phyloP scores from a whole-genome alignment of 305 asterid genomes.

The Caryopteris hybrid region DNA sequence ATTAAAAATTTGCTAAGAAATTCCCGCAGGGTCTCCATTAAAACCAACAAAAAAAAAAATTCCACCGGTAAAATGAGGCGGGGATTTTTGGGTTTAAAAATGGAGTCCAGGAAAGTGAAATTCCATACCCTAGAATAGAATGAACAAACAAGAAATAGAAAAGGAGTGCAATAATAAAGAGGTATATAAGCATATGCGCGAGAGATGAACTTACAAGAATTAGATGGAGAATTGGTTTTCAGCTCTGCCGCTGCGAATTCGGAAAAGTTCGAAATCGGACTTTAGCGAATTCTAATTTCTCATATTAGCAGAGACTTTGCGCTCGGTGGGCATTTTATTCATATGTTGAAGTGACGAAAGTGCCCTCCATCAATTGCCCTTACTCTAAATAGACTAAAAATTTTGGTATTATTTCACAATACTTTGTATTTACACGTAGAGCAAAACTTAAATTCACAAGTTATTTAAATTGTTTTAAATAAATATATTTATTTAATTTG shows the following conservation, averaged over 20 bases:
- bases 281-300: not conserved
- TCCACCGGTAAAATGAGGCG: not conserved
- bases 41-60: not conserved
- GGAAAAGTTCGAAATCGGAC: not conserved
- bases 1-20: not conserved
- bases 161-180: not conserved
- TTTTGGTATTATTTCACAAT: too few species aligned
- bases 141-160: not conserved
- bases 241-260: not conserved
- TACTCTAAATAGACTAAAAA: not conserved
- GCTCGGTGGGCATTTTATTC: not conserved
- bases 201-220: conserved; percentile 6
- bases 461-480: too few species aligned
- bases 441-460: too few species aligned
- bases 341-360: not conserved
- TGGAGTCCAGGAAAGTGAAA: not conserved
- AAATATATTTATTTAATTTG: too few species aligned
- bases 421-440: too few species aligned
- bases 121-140: not conserved
- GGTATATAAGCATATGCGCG: not conserved
- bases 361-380: conserved; percentile 10
- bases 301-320: not conserved
- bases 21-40: not conserved
- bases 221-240: not conserved
- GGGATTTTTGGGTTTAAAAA: not conserved